phyloP scores from a whole-genome alignment of 2,329 filamentous ascomycete species.

The Sclerotinia glacialis region DNA sequence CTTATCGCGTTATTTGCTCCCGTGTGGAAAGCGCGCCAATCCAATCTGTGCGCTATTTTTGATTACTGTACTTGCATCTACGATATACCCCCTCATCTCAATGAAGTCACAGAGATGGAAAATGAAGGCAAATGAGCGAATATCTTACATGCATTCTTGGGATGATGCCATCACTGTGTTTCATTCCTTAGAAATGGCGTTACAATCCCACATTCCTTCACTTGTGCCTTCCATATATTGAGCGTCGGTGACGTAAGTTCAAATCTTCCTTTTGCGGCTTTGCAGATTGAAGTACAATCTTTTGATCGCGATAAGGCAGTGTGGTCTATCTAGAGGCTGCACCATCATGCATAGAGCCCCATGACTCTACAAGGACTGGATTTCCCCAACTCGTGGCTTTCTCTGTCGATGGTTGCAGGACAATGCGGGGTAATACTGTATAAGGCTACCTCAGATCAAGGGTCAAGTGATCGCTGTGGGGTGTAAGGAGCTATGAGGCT shows the following conservation, averaged over 20 bases:
- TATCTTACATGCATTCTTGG: background rate
- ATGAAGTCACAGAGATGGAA: background rate
- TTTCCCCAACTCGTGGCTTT: background rate
- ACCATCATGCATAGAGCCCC: background rate
- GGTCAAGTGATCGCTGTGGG: conserved; percentile 2
- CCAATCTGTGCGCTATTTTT: background rate
- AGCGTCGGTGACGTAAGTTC: background rate
- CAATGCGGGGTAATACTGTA: background rate
- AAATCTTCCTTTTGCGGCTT: background rate
- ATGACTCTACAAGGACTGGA: background rate
- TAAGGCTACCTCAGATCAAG: background rate
- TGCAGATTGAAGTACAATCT: conserved; percentile 2
- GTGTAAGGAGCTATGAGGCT: background rate
- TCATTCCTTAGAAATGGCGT: background rate
- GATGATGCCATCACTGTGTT: background rate
- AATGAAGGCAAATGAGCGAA: background rate
- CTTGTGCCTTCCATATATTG: background rate
- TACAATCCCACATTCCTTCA: background rate
- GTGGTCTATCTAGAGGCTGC: background rate
- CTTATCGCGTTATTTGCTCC: background rate
- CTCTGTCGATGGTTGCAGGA: background rate
- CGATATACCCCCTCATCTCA: background rate
- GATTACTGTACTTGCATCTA: background rate
- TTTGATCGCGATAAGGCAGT: background rate
- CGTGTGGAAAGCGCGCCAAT: background rate